These are phyloP conservation scores for Eutrema yunnanense DNA, from an alignment of 345 rosid genomes.

Conservation along the genomic window DNA sequence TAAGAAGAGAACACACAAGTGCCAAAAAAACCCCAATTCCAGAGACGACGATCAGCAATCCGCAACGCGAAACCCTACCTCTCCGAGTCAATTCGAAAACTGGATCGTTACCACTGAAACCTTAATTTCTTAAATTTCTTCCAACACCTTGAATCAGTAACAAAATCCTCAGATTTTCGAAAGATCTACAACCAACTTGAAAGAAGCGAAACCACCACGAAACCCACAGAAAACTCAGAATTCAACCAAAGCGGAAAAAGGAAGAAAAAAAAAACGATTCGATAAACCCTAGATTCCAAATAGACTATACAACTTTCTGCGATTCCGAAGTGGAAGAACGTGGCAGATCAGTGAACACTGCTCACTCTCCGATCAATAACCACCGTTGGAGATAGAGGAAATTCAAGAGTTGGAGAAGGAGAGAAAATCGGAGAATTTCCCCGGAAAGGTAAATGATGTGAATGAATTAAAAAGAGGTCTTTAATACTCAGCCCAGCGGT, in stretches of 20 bases:
- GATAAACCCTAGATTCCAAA: conserved; percentile 4
- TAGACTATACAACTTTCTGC: neutral
- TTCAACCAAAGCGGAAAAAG: neutral
- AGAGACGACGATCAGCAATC: neutral
- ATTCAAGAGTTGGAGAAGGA: neutral
- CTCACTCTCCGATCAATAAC: neutral
- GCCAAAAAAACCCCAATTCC: neutral
- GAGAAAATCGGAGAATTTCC: neutral
- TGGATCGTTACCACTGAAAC: neutral
- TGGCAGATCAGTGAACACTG: neutral
- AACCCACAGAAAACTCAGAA: neutral
- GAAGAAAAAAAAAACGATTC: neutral
- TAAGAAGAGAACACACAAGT: neutral
- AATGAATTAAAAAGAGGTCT: neutral
- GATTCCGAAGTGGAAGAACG: neutral
- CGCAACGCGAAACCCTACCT: neutral
- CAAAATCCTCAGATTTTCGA: neutral
- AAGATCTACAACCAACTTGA: neutral
- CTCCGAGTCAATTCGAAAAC: neutral
- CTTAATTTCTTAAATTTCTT: neutral
- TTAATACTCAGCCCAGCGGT: neutral
- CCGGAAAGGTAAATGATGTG: neutral
- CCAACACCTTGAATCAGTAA: neutral
- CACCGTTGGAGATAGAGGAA: neutral
- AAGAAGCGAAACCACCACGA: neutral